phyloP scores from a whole-genome alignment of 148 eudicot species.

The Agrostemma githago region DNA sequence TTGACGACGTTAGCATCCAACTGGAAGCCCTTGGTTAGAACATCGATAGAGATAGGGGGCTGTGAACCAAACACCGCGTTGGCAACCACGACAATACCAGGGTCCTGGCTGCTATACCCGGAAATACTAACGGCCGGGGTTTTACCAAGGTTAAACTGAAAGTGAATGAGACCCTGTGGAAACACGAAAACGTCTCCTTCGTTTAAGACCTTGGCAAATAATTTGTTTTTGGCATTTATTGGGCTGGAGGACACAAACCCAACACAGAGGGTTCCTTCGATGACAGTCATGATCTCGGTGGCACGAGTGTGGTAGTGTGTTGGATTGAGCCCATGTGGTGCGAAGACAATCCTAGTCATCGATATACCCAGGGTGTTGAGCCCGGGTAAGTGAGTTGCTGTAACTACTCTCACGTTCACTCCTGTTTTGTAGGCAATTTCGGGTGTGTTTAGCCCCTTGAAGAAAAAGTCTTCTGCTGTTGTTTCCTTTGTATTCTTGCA shows the following conservation, averaged over 20 bases:
- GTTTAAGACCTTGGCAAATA: not conserved
- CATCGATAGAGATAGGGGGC: constrained; percentile 20
- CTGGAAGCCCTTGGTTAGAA: constrained; percentile 27
- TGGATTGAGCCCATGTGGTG: constrained; percentile 7
- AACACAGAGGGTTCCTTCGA: not conserved
- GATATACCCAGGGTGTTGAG: constrained; percentile 16
- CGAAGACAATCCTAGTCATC: constrained; percentile 1
- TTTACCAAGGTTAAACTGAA: constrained; percentile 7
- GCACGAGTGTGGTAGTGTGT: constrained; percentile 16
- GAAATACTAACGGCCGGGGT: constrained; percentile 19
- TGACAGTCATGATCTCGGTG: constrained; percentile 7
- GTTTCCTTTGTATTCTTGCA: not conserved
- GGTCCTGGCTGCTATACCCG: constrained; percentile 30
- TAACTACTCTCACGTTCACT: not conserved
- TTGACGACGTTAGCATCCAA: constrained; percentile 14
- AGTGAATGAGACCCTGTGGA: constrained; percentile 2
- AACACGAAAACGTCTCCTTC: constrained; percentile 6
- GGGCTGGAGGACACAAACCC: not conserved
- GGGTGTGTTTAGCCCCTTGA: not conserved
- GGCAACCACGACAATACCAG: constrained; percentile 26
- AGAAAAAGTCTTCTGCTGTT: not conserved
- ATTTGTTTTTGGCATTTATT: not conserved
- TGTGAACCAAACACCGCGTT: constrained; percentile 27
- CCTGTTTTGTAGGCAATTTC: not conserved
- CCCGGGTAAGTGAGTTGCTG: not conserved